Percentiles rank a stretch among this genome's conserved stretches.
Conservation (phyloP, 495 filamentous ascomycete genomes). For the Daldinia concentrica region DNA sequence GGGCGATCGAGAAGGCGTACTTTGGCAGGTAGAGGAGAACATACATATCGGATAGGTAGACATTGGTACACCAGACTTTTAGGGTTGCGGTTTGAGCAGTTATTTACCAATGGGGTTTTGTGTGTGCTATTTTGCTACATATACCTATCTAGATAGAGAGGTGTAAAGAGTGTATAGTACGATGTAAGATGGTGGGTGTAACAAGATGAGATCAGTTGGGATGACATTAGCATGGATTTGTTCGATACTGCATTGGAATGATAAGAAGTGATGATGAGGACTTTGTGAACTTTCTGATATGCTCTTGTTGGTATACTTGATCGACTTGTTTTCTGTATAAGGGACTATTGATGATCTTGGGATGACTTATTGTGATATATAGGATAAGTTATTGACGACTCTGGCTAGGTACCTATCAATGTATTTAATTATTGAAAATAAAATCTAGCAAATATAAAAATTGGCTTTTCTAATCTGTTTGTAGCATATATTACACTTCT, state of each 20-base stretch:
- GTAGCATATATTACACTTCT: neutral
- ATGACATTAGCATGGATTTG: neutral
- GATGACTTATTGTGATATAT: neutral
- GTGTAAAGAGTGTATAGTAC: constrained; percentile 2
- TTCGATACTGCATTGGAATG: neutral
- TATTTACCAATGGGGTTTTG: neutral
- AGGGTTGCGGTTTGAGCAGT: neutral
- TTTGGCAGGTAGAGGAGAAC: constrained; percentile 46
- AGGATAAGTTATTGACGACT: neutral
- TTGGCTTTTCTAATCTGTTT: neutral
- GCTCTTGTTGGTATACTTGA: neutral
- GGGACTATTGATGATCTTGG: neutral
- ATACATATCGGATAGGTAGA: neutral
- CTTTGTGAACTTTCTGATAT: neutral
- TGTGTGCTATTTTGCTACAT: neutral
- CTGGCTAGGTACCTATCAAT: neutral
- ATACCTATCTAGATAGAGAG: constrained; percentile 2
- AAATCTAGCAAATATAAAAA: neutral
- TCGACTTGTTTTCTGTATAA: neutral
- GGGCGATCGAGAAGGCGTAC: constrained; percentile 63
- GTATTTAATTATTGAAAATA: neutral
- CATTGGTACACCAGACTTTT: neutral
- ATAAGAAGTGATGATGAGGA: neutral
- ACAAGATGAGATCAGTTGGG: constrained; percentile 1
- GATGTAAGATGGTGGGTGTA: neutral